Base-by-base conservation (phyloP, 768 basidiomycete genomes). In the Amanita polypyramis region DNA sequence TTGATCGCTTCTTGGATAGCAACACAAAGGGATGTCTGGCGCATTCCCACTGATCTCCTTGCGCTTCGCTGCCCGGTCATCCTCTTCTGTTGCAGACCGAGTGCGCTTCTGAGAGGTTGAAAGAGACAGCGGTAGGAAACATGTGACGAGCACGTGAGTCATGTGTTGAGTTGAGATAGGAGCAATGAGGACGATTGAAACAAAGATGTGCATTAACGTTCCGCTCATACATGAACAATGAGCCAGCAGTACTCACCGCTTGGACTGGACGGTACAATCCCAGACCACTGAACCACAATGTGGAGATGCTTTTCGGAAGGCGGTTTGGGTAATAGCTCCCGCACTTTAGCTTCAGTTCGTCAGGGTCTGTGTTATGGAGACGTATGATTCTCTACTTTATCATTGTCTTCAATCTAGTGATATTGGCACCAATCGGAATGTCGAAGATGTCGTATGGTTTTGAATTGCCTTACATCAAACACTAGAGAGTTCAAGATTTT, bases 1-100 rank as follows among this genome's bases (percentile, higher is more conserved):
- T 51, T 30, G 53, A 54, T 54, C 36, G 36, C 50, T 40, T 38
- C 10, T 47, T 54, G 35, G 37, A 54, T 54, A 23, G 52, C 52
- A 12, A 32, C 15, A 45, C 40, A 52, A 51, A 19, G 35, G 43
- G 44, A 45, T 23, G 30, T 45, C 42, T 15, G 1, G 44, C 23
- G n/a, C 42, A 42, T 45, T 25, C 35, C 29, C 15, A 23, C 37
- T 32, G 6, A 44, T 45, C 23, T 51, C 35, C 38, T 33, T 46
- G 45, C 37, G 45, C 45, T 51, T 51, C 5, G 44, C 43, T 47
- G 36, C 38, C 44, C 19, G 45, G 37, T 38, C 50, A 46, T 41
- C 50, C 27, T 51, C 44, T 39, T 45, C 50, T 34, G 33, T 46
- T 47, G 32, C 27, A n/a, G 50, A 51, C 37, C 30, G 27, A n/a